Conservation (phyloP, 2,329 filamentous ascomycete species). For the Byssothecium circinans region DNA sequence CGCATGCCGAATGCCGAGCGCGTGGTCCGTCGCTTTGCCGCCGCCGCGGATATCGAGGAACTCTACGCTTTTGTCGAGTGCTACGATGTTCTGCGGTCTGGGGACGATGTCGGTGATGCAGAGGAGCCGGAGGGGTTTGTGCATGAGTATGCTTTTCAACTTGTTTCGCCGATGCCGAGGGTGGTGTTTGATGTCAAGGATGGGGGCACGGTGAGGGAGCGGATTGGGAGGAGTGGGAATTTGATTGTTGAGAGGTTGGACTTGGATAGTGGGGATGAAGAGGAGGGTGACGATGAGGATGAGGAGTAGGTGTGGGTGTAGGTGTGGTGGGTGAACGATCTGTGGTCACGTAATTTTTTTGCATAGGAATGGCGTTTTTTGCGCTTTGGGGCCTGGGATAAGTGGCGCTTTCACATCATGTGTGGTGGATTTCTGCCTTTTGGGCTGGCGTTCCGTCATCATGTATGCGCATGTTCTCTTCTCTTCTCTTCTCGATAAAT, state of each 20-base stretch:
- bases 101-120: constrained; percentile 40
- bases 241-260: constrained; percentile 78
- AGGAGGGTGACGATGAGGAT: constrained; percentile 21
- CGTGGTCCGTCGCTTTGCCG: constrained; percentile 73
- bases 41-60: constrained; percentile 76
- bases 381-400: too few species aligned
- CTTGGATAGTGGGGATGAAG: constrained; percentile 58
- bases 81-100: constrained; percentile 64
- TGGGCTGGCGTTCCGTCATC: too few species aligned
- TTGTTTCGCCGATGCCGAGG: constrained; percentile 84
- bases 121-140: constrained; percentile 68
- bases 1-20: constrained; percentile 68
- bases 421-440: too few species aligned
- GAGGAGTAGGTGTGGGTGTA: background rate
- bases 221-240: constrained; percentile 81
- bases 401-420: too few species aligned
- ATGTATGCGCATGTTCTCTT: too few species aligned
- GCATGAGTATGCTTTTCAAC: constrained; percentile 81
- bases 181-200: constrained; percentile 73
- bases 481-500: too few species aligned
- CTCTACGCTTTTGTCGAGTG: constrained; percentile 97
- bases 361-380: too few species aligned
- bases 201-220: constrained; percentile 67
- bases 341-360: background rate
- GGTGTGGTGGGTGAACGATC: constrained; percentile 1